Evolutionary conservation across 1,139 yeast genomes (phyloP).

Genomic region (Yamadazyma taylorii): DNA sequence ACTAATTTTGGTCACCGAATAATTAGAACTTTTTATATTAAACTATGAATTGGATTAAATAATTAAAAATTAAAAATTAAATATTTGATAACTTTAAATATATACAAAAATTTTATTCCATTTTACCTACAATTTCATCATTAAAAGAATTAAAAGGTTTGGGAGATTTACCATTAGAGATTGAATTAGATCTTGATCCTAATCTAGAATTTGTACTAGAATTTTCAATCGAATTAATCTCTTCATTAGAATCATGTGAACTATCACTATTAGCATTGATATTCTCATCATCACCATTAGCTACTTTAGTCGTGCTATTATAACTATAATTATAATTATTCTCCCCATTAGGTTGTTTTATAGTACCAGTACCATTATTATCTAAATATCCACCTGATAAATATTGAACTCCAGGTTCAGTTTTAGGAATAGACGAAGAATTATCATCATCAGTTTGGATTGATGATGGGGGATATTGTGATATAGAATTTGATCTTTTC

Average conservation of each 20-base stretch:
- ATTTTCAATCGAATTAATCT: background rate
- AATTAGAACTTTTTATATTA: no score
- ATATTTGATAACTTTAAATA: background rate
- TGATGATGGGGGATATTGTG: conserved; percentile 20
- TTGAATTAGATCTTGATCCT: conserved; percentile 1
- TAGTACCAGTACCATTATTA: conserved; percentile 6
- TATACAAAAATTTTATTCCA: conserved; percentile 13
- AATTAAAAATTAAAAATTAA: no score
- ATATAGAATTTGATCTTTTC: conserved; percentile 20
- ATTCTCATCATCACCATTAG: no score
- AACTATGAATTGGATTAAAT: no score
- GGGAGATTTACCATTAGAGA: conserved; percentile 1
- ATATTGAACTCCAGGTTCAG: conserved; percentile 6
- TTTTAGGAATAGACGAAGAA: conserved; percentile 1
- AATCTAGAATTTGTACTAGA: background rate
- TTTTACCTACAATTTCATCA: conserved; percentile 17
- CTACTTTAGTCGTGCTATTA: background rate
- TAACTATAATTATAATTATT: no score
- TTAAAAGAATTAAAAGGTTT: conserved; percentile 9
- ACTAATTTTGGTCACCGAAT: no score
- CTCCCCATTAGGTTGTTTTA: background rate
- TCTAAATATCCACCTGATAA: conserved; percentile 13
- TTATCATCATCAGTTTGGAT: background rate
- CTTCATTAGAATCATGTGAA: background rate
- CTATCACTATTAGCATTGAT: background rate